Evolutionary conservation across 2,329 filamentous ascomycete species (phyloP), one percentile per base, ranked within the genome.

Genomic region (Leptographium galeiforme): DNA sequence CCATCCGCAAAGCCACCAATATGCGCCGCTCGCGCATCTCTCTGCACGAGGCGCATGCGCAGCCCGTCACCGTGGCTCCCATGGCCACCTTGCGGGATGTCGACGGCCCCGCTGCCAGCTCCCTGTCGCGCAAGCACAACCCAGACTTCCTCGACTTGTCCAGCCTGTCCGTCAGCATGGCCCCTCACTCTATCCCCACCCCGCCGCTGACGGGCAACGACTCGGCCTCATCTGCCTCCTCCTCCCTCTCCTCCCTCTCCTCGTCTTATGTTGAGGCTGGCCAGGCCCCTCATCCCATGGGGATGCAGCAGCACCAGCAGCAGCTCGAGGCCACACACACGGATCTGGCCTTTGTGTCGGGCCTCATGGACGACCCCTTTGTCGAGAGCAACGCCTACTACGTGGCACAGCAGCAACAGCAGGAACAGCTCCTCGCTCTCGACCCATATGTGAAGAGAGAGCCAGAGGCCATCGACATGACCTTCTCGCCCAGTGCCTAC

Each of bases 321-420:
- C 39, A 48, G 19, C 43, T 30, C 16, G 33, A 32, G 19, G 45
- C 47, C 32, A 48, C 38, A 25, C 44, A 32, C 36, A 39, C 41
- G 7, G 44, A 43, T 6, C 12, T 55, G n/a, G 13, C 41, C 11
- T 32, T 33, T 39, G 50, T 36, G 10, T 63, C 40, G 59, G 61
- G 58, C 11, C 55, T 59, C 25, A 55, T 65, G 6, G 62, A 66
- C 18, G 64, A 66, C 34, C 62, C 63, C 13, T 67, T 67, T 56
- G 52, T 61, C 11, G 59, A 61, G 10, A 33, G 8, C 48, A 50
- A 25, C 12, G 48, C 33, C 25, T 49, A 34, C 34, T 48, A 50
- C 16, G 38, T 33, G 14, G 45, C 46, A 12, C 52, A 51, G 45
- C 30, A n/a, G 43, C 14, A 41, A n/a, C 40, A 30, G 19, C 50